Conservation (phyloP, 2,329 filamentous ascomycete genomes). For the Sporothrix brunneoviolacea region DNA sequence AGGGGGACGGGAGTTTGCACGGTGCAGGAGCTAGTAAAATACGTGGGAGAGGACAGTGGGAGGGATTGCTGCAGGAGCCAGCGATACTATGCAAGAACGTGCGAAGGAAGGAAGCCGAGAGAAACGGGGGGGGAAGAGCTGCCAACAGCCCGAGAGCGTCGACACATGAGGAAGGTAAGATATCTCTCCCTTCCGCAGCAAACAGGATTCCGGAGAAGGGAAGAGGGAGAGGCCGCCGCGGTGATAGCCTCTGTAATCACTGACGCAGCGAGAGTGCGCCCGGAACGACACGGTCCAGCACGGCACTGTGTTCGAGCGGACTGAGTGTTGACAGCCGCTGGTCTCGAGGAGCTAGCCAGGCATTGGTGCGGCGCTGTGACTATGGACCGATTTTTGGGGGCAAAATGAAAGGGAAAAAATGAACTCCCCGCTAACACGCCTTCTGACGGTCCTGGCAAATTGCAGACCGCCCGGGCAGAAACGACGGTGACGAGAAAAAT, state of each 20-base stretch:
- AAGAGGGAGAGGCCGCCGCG: too few relatives aligned
- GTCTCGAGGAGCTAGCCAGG: not conserved
- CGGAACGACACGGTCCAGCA: too few relatives aligned
- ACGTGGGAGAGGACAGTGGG: not conserved
- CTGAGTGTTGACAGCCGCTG: too few relatives aligned
- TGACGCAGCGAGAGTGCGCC: too few relatives aligned
- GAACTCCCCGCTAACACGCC: not conserved
- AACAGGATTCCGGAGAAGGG: too few relatives aligned
- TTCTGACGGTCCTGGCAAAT: not conserved
- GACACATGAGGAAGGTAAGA: too few relatives aligned
- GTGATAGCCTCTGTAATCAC: too few relatives aligned
- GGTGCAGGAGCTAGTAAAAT: not conserved
- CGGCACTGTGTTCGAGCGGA: too few relatives aligned
- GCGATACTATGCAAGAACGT: too few relatives aligned
- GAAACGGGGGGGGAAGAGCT: not conserved
- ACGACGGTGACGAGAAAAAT: not conserved
- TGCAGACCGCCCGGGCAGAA: slow-evolving; percentile 9
- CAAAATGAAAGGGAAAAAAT: not conserved
- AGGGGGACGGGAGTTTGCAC: slow-evolving; percentile 6
- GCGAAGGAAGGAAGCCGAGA: not conserved
- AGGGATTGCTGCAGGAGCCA: too few relatives aligned
- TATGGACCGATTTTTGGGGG: not conserved
- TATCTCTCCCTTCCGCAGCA: too few relatives aligned
- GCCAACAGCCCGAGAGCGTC: too few relatives aligned
- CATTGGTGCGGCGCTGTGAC: not conserved